Evolutionary conservation across 2,329 filamentous ascomycete species (phyloP).

Genomic region (Cercospora citrullina): DNA sequence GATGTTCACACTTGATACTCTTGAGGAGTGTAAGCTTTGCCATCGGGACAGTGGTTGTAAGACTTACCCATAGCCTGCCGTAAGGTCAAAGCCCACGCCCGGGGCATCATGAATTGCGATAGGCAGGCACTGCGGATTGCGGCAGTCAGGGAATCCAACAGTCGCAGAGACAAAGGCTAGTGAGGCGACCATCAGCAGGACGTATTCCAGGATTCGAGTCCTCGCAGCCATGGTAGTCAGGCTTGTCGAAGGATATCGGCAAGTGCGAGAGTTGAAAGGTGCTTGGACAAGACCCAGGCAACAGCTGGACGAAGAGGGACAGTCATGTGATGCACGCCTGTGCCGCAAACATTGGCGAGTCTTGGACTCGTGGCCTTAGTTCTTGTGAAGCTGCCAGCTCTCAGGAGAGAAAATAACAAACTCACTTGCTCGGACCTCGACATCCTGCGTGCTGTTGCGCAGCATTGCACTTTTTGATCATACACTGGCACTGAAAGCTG

Average conservation of each 20-base stretch:
- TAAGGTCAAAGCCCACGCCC: neutral
- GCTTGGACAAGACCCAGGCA: neutral
- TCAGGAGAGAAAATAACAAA: neutral
- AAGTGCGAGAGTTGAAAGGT: neutral
- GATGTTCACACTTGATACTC: neutral
- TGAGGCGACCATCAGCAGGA: neutral
- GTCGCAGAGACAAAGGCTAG: neutral
- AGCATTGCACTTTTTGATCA: too few relatives aligned
- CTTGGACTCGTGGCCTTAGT: neutral
- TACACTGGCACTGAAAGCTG: neutral
- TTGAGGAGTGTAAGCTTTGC: neutral
- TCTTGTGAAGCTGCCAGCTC: neutral
- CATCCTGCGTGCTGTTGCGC: neutral
- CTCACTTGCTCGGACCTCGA: neutral
- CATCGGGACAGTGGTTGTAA: neutral
- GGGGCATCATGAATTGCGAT: neutral
- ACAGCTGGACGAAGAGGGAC: neutral
- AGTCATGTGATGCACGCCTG: neutral
- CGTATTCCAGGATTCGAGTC: neutral
- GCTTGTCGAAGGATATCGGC: neutral
- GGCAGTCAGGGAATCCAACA: neutral
- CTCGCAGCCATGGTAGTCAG: neutral
- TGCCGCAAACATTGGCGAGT: neutral
- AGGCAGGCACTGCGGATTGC: neutral
- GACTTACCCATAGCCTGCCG: conserved; percentile 3